phyloP scores from a whole-genome alignment of 148 eudicot species.

The Silene uniflora region DNA sequence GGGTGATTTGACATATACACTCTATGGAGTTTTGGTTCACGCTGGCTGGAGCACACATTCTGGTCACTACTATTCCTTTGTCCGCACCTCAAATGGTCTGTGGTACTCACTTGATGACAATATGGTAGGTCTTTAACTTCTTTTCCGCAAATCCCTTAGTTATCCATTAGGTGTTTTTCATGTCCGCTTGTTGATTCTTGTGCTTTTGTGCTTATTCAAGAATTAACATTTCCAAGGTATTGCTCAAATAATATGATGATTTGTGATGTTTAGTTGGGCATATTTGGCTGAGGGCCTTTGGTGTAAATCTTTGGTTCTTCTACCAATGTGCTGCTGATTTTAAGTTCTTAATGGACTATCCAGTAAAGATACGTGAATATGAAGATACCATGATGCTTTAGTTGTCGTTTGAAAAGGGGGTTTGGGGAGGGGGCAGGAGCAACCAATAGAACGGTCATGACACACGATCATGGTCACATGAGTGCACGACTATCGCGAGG shows the following conservation, averaged over 20 bases:
- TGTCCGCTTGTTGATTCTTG: background rate
- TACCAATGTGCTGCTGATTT: too few species aligned
- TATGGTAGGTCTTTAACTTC: conserved; percentile 44
- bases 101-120: conserved; percentile 94
- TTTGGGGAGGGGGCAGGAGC: too few species aligned
- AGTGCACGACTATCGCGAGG: too few species aligned
- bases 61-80: conserved; percentile 90
- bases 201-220: background rate
- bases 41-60: conserved; percentile 92
- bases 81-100: conserved; percentile 84
- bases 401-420: too few species aligned
- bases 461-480: too few species aligned
- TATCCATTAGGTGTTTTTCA: background rate
- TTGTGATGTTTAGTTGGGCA: background rate
- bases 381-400: too few species aligned
- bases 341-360: too few species aligned
- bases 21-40: conserved; percentile 96
- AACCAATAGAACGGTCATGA: too few species aligned
- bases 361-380: too few species aligned
- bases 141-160: background rate
- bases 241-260: background rate
- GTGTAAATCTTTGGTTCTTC: background rate
- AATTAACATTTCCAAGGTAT: background rate
- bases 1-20: conserved; percentile 81
- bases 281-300: background rate